phyloP scores from a whole-genome alignment of 495 filamentous ascomycete species.

The Corynascus novoguineensis region DNA sequence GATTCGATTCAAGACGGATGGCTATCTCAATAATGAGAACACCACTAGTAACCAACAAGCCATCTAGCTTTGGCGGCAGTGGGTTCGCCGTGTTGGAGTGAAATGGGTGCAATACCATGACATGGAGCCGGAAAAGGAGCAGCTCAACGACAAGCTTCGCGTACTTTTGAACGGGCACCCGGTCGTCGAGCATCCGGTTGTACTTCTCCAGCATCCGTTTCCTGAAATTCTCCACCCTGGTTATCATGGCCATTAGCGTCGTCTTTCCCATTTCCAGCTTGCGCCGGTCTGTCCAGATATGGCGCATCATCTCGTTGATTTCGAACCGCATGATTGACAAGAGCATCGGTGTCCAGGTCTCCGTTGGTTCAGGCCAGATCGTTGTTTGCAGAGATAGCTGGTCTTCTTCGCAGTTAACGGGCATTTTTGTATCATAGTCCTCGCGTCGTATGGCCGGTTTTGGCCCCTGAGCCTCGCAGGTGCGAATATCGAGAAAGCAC shows the following conservation, averaged over 20 bases:
- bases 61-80: conserved; percentile 41
- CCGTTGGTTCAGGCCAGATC: conserved; percentile 36
- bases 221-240: conserved; percentile 58
- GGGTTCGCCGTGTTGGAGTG: conserved; percentile 51
- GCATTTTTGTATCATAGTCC: conserved; percentile 65
- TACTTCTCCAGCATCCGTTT: conserved; percentile 55
- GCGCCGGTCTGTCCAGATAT: conserved; percentile 57
- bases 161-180: conserved; percentile 52
- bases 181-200: conserved; percentile 51
- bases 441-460: conserved; percentile 59
- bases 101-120: conserved; percentile 62
- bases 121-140: conserved; percentile 55
- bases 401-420: conserved; percentile 60
- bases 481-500: conserved; percentile 68
- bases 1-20: conserved; percentile 53
- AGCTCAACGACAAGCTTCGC: conserved; percentile 56
- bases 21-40: conserved; percentile 54
- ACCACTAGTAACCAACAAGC: conserved; percentile 47
- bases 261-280: conserved; percentile 57
- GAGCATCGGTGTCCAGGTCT: conserved; percentile 63
- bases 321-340: conserved; percentile 62
- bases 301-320: conserved; percentile 65
- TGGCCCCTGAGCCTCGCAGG: conserved; percentile 71
- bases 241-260: conserved; percentile 49
- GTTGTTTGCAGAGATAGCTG: conserved; percentile 42